Base-by-base conservation (phyloP, 140 eudicot genomes). In the Stevia rebaudiana region DNA sequence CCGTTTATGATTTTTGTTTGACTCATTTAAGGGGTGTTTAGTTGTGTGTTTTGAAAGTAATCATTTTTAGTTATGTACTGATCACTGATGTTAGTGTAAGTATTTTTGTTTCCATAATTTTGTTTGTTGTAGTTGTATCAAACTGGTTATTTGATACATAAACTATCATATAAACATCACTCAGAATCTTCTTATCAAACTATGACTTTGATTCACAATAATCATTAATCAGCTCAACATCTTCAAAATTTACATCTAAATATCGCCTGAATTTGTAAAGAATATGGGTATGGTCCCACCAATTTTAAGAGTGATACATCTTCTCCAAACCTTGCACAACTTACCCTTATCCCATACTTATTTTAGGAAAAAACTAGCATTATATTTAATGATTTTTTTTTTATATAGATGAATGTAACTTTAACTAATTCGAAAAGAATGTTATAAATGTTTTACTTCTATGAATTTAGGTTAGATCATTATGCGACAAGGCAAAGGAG, bases 401-500 rank as follows among this genome's bases (percentile, higher is more conserved):
- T n/a, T n/a, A n/a, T n/a, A n/a, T n/a, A n/a, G n/a, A n/a, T n/a
- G n/a, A n/a, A n/a, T n/a, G n/a, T n/a, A n/a, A n/a, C n/a, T n/a
- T n/a, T 11, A 15, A 8, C 22, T 17, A 22, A 22, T 48, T 65
- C 51, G 62, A 17, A 30, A 23, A 59, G n/a, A 73, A 13, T 61
- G 62, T 22, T 61, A 43, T 3, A 22, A 3, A 39, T 13, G 19
- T n/a, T 33, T 16, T 21, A 46, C 49, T 41, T 53, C 57, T 6
- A 46, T 40, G 13, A 50, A 6, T 78, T 72, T 63, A 87, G 95
- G 92, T 87, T 55, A 87, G 81, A 76, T 76, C 70, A 17, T 63
- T 87, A 31, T 84, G 92, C 62, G 92, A 87, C 41, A 87, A 87
- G 76, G 95, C 95, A 12, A 87, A 87, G 73, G 95, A 87, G 82